A percentile compares a stretch with the other conserved stretches of the same genome.
phyloP scores from a whole-genome alignment of 1,284 basidiomycete genomes.

The Trametes versicolor region DNA sequence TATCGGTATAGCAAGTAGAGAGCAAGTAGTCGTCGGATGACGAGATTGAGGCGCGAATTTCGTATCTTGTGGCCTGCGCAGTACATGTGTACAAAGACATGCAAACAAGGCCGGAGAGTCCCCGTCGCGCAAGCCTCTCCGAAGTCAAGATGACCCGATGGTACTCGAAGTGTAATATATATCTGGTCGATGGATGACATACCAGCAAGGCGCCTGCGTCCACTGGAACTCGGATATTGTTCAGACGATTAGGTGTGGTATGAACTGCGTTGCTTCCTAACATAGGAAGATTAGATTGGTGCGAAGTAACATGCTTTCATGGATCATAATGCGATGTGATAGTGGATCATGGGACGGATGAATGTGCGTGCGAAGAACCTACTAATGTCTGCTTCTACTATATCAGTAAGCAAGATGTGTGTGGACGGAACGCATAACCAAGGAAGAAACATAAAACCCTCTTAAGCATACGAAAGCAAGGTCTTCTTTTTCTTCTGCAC shows the following conservation, averaged over 20 bases:
- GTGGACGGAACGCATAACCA: background rate
- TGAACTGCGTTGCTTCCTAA: background rate
- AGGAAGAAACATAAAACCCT: background rate
- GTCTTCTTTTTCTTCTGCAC: constrained; percentile 43
- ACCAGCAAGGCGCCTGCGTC: too few species aligned
- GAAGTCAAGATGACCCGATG: too few species aligned
- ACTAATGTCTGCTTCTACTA: constrained; percentile 12
- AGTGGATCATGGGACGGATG: constrained; percentile 62
- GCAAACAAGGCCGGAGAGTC: background rate
- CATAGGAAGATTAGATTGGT: background rate
- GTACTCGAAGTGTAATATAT: too few species aligned
- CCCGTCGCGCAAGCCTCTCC: too few species aligned
- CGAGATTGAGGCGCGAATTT: too few species aligned
- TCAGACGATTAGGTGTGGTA: too few species aligned
- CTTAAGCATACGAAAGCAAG: constrained; percentile 19
- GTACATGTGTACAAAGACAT: background rate
- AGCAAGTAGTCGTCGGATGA: too few species aligned
- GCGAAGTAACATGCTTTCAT: background rate
- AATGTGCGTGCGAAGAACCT: constrained; percentile 5
- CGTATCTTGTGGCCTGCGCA: background rate
- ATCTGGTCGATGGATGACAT: too few species aligned
- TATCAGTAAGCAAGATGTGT: background rate
- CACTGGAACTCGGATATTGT: too few species aligned
- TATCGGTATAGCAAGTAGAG: too few species aligned
- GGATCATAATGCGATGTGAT: background rate